Conservation (phyloP, 768 basidiomycete genomes). For the Tulasnella sp. region DNA sequence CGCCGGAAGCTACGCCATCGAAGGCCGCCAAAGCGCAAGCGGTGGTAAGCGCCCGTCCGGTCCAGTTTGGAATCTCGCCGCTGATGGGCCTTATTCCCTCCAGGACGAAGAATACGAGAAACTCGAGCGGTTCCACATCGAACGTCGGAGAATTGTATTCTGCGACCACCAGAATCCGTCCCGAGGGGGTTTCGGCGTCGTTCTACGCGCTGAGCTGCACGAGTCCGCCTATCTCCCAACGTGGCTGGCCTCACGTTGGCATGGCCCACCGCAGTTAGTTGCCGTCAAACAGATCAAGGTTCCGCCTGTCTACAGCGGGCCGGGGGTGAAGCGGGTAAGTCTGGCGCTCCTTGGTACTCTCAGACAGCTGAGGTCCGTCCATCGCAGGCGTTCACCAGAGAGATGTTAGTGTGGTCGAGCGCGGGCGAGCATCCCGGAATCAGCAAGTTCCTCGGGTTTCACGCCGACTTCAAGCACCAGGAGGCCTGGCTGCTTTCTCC, state of each 20-base stretch:
- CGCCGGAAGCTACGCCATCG: neutral
- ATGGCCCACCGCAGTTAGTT: neutral
- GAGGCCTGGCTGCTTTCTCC: neutral
- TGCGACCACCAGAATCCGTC: neutral
- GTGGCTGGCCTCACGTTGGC: neutral
- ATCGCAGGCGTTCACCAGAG: neutral
- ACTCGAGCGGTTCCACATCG: neutral
- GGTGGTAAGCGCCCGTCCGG: neutral
- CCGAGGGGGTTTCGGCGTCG: neutral
- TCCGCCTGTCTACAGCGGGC: accelerated
- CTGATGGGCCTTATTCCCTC: neutral
- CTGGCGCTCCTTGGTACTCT: neutral
- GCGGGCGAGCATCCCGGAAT: neutral
- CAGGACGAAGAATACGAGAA: neutral
- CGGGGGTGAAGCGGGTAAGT: neutral
- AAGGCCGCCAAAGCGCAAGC: neutral
- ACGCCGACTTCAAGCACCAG: neutral
- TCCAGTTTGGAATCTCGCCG: neutral
- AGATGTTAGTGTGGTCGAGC: neutral
- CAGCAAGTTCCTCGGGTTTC: neutral
- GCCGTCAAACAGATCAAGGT: neutral
- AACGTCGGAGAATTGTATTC: neutral
- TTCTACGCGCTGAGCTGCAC: neutral
- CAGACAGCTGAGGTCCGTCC: neutral
- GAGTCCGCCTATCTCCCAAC: neutral